These are phyloP conservation scores for Fonsecaea pedrosoi DNA, from an alignment of 2,329 filamentous ascomycete species.

Conservation along the genomic window DNA sequence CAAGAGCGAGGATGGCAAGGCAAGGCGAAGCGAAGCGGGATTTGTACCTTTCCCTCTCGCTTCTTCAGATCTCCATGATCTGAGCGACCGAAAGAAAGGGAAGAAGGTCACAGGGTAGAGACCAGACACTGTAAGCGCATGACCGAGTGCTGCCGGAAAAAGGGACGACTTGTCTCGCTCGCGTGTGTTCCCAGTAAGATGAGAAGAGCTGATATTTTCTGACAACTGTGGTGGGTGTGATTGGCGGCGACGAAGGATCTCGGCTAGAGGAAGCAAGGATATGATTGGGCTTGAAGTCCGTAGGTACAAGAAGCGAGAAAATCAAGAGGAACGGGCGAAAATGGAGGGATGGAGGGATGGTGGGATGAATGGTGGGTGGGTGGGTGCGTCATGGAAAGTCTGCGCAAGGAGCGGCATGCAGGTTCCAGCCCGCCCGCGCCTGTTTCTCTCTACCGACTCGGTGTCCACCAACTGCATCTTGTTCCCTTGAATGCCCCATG, in stretches of 20 bases:
- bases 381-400: neutral
- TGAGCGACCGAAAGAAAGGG: neutral
- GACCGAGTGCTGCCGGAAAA: conserved; percentile 13
- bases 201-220: conserved; percentile 17
- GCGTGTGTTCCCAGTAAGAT: conserved; percentile 12
- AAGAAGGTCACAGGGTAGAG: conserved; percentile 14
- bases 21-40: neutral
- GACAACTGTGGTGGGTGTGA: conserved; percentile 7
- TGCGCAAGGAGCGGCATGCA: neutral
- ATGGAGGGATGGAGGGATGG: conserved; percentile 6
- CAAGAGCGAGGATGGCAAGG: neutral
- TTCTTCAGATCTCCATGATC: neutral
- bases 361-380: neutral
- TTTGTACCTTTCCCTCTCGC: too few relatives aligned
- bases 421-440: neutral
- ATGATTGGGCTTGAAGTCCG: conserved; percentile 32
- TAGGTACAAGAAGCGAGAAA: neutral
- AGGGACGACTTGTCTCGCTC: conserved; percentile 7
- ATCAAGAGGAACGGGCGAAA: neutral
- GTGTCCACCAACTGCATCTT: neutral
- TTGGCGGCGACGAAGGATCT: conserved; percentile 23
- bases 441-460: neutral
- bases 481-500: neutral
- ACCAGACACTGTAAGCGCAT: conserved; percentile 6
- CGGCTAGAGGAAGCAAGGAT: conserved; percentile 8